Base-by-base conservation (phyloP, 768 basidiomycete genomes). In the Phylloporus sp. region DNA sequence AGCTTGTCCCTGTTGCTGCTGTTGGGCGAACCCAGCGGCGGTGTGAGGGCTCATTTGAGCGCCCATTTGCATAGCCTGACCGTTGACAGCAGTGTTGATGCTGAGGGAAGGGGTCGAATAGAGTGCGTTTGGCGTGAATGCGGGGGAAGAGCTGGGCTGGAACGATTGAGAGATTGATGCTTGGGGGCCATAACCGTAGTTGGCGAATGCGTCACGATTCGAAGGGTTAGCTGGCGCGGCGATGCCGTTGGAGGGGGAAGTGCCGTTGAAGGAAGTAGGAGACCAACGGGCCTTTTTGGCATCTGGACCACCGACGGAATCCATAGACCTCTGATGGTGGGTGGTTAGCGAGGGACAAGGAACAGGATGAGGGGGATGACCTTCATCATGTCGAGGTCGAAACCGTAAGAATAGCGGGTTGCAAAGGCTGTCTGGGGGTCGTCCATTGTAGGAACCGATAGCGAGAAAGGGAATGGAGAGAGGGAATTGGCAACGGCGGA, bases 331-430 rank as follows among this genome's bases (percentile, higher is more conserved):
- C 90, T 92, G 68, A 10, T 24, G 27, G n/a, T n/a, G n/a, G n/a
- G n/a, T n/a, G n/a, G 39, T 58, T 17, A 49, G 45, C 13, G 28
- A 42, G 14, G 46, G 20, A 23, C 32, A 28, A 35, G n/a, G 5
- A 5, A 39, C 3, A 9, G 18, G n/a, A n/a, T n/a, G n/a, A 39
- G 14, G 38, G 44, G 21, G 65, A 72, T 14, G 28, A 84, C 88
- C 85, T 90, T 90, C 86, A 89, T 90, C 87, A 90, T 90, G 69
- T 90, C 87, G 78, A 90, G 73, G 63, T 90, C 87, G 71, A 90
- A 85, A 48, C 68, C 71, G 77, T 86, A 89, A 52, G 78, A 75
- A 66, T 89, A 88, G 60, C 82, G 84, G 38, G 71, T 67, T 52
- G 80, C 78, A 65, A 85, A 86, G 40, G 76, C 76, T 65, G 84